These are phyloP conservation scores for Neofusicoccum sp. DNA, from an alignment of 2,329 filamentous ascomycete genomes.

Conservation along the genomic window DNA sequence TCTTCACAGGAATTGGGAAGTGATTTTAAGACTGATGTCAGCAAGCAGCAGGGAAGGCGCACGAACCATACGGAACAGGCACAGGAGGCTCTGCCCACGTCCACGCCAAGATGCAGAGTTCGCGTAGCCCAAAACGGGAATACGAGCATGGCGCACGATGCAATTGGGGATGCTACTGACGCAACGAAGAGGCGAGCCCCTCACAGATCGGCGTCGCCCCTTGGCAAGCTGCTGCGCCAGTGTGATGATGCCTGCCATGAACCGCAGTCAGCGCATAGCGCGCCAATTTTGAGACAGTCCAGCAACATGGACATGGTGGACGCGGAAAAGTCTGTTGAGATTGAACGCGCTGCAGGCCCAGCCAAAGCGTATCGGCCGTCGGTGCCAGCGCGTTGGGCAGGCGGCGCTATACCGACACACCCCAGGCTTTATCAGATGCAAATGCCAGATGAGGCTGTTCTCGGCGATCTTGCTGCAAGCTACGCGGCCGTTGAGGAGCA, in stretches of 20 bases:
- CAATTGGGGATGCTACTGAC: constrained; percentile 7
- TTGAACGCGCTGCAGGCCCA: background rate
- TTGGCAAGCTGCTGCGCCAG: constrained; percentile 27
- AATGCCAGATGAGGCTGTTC: background rate
- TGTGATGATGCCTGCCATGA: constrained; percentile 24
- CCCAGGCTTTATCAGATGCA: constrained; percentile 1
- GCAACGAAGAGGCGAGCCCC: background rate
- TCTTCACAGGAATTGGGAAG: background rate
- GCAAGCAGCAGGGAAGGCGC: background rate
- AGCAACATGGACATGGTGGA: background rate
- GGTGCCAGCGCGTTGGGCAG: background rate
- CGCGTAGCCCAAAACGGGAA: background rate
- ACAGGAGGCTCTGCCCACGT: background rate
- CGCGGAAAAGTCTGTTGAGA: background rate
- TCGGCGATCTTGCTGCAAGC: background rate
- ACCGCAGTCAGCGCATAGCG: background rate
- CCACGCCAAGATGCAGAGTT: background rate
- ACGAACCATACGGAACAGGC: background rate
- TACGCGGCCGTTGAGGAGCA: background rate
- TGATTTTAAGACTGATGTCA: background rate
- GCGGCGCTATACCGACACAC: background rate
- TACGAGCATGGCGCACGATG: background rate
- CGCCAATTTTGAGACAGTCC: background rate
- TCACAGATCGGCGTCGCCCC: constrained; percentile 25
- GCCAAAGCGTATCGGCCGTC: background rate